Base-by-base conservation (phyloP, 2,329 filamentous ascomycete species). In the Colletotrichum abscissum region DNA sequence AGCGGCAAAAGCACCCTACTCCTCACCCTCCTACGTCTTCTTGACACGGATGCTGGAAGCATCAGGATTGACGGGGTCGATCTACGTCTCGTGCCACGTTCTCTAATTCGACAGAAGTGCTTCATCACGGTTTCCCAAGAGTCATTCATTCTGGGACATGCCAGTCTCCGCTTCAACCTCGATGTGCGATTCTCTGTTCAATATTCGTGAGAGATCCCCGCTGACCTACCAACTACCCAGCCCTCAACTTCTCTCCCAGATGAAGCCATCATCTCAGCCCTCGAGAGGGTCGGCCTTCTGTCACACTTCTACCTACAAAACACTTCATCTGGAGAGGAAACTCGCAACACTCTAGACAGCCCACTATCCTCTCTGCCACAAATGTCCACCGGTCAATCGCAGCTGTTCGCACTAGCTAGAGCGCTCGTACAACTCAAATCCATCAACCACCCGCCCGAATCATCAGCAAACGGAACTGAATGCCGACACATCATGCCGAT, bases 401-500 rank as follows among this genome's bases (percentile, higher is more conserved):
- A 72, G 1, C 30, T 72, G 0, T 63, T 72, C 12, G n/a, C 69
- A 30, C 35, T 72, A 11, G 28, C 69, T 2, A 52, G 69, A 24
- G 69, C 65, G 3, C 54, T 71, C 7, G 55, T 71, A 1, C 68
- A 28, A 59, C 38, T 69, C 4, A 9, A 35, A 5, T 33, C 14
- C 28, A 54, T 69, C 14, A 16, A 30, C 30, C n/a, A 14, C 5
- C 4, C 38, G 2, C 11, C 2, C 14, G 14, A n/a, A 12, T 2
- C 22, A 6, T 1, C 28, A 11, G 62, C 22, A 7, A 9, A 8
- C 4, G 12, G 5, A 35, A 14, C 19, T 8, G 8, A n/a, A 22
- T 1, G 42, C 4, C 42, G 38, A 49, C 4, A n/a, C 1, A 19
- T 26, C 4, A 63, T 63, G 62, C 62, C 62, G 1, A 86, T 92